These are phyloP conservation scores for Termitomyces sp. DNA, from an alignment of 768 basidiomycete species.

Conservation along the genomic window DNA sequence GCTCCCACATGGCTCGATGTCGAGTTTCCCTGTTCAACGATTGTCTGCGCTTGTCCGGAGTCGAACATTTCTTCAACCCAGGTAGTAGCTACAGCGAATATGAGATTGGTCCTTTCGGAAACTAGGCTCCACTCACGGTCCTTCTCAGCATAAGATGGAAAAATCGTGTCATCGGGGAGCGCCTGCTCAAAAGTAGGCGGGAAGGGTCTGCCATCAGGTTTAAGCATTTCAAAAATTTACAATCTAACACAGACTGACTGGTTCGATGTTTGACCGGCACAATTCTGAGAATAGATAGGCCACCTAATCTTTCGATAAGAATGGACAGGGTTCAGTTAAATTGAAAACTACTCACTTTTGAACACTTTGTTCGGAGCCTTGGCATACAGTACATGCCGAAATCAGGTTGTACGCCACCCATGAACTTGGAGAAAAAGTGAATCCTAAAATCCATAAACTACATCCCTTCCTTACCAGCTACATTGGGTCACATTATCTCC, in stretches of 20 bases:
- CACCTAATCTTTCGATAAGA: conserved; percentile 1
- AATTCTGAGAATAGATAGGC: conserved; percentile 1
- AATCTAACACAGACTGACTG: conserved; percentile 2
- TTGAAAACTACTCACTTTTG: conserved; percentile 25
- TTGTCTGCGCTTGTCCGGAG: conserved; percentile 19
- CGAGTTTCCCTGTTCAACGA: conserved; percentile 21
- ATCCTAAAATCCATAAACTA: not conserved
- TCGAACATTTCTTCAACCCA: conserved; percentile 26
- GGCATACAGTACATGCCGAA: conserved; percentile 46
- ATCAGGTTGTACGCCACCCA: conserved; percentile 54
- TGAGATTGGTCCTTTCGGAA: conserved; percentile 4
- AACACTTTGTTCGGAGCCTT: conserved; percentile 23
- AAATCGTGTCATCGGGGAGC: conserved; percentile 23
- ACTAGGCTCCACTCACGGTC: conserved; percentile 32
- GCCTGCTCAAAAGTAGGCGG: conserved; percentile 22
- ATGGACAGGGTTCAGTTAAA: not conserved
- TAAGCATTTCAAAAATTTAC: not conserved
- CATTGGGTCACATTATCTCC: conserved; percentile 20
- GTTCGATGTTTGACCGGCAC: conserved; percentile 1
- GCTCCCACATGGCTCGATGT: conserved; percentile 25
- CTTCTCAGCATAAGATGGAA: conserved; percentile 43
- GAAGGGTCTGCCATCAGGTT: conserved; percentile 26
- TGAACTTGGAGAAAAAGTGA: conserved; percentile 29
- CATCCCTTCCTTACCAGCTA: conserved; percentile 26
- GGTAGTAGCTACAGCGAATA: conserved; percentile 27